Evolutionary conservation across 2,329 filamentous ascomycete genomes (phyloP).

Genomic region (Clonostachys rhizophaga): DNA sequence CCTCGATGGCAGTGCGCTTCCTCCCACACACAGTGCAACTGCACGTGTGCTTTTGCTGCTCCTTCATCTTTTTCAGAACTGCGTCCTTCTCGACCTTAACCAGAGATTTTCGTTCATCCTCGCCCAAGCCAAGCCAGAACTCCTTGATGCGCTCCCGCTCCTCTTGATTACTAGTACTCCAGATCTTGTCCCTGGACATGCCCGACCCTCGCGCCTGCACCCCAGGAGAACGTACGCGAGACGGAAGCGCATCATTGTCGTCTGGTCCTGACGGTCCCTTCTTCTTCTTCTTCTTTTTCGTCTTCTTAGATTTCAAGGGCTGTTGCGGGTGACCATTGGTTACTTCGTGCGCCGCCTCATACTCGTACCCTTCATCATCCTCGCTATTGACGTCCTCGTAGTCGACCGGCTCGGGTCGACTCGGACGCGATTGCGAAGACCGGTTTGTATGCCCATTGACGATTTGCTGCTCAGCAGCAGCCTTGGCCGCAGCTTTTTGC

Average conservation of each 20-base stretch:
- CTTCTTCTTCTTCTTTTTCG: slow-evolving; percentile 68
- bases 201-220: slow-evolving; percentile 19
- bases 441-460: slow-evolving; percentile 35
- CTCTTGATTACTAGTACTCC: slow-evolving; percentile 92
- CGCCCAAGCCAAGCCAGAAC: slow-evolving; percentile 92
- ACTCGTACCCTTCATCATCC: slow-evolving; percentile 41
- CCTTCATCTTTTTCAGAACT: slow-evolving; percentile 98
- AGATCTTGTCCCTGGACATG: slow-evolving; percentile 80
- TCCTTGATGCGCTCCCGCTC: slow-evolving; percentile 97
- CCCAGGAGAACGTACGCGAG: no score
- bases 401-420: slow-evolving; percentile 21
- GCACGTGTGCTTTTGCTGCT: slow-evolving; percentile 98
- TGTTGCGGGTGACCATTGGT: slow-evolving; percentile 19
- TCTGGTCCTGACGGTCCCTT: slow-evolving; percentile 13
- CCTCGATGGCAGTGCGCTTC: slow-evolving; percentile 95
- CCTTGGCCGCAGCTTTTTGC: slow-evolving; percentile 75
- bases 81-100: slow-evolving; percentile 99
- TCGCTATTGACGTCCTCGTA: slow-evolving; percentile 53
- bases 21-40: slow-evolving; percentile 96
- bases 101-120: slow-evolving; percentile 89
- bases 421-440: slow-evolving; percentile 15
- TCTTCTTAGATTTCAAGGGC: slow-evolving; percentile 49
- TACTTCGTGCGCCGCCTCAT: slow-evolving; percentile 18
- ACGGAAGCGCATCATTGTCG: slow-evolving; percentile 1
- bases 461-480: slow-evolving; percentile 33